Evolutionary conservation across 1,284 basidiomycete genomes (phyloP), one percentile per base, ranked within the genome.

Genomic region (Sanghuangporus sanghuang): DNA sequence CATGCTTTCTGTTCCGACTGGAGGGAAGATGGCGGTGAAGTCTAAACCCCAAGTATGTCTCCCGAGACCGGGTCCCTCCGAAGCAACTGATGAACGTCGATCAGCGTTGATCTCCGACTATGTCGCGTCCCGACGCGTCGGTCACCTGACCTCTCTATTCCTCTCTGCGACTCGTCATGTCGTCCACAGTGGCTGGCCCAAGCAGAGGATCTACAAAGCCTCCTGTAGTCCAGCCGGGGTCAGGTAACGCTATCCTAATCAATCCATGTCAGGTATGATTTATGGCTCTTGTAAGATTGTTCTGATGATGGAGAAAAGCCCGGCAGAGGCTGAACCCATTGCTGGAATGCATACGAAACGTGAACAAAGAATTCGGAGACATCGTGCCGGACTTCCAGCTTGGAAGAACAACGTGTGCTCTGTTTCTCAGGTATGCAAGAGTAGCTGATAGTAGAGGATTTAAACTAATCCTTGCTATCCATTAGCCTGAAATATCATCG

Each of bases 321-420:
- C n/a, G 44, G 36, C 70, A 97, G 90, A 82, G 94, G 68, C 86
- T 92, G 16, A 99, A 99, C 70, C 93, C 94, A 0, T 77, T 98
- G 7, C 81, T 98, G 7, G 86, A 90, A 66, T 84, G 84, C 66
- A 91, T 99, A 60, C 84, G 89, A 65, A 93, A 93, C 74, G 89
- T 98, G 1, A 87, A 91, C 0, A 96, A 96, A 77, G 96, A 99
- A 75, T 97, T 94, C 70, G 92, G 93, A 0, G 96, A 99, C 71
- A 96, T 99, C 62, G 81, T 92, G 3, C 88, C 91, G 3, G 97
- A 99, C 73, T 98, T 93, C 73, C 93, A 96, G 74, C 94, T 97
- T n/a, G 95, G 95, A 21, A 81, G 88, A n/a, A 96, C 95, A 32
- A 94, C 93, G 6, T 92, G 95, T n/a, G 89, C 96, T 3, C 76